Evolutionary conservation across 176 grass and related monocot species (phyloP).

Genomic region (Triticum urartu): DNA sequence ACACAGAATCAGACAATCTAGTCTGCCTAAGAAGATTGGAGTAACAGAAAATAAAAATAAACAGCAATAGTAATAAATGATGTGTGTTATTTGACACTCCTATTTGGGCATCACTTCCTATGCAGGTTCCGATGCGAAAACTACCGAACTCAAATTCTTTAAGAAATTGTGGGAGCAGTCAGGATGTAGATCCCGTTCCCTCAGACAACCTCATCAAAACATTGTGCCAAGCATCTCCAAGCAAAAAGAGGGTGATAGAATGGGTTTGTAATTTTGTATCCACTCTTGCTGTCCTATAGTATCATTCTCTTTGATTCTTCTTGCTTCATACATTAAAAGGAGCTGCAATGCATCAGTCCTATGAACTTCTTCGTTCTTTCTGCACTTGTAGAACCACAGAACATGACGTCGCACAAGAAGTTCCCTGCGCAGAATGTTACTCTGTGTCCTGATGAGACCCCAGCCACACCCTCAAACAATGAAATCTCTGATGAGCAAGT

Average conservation of each 20-base stretch:
- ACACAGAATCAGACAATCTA: not conserved
- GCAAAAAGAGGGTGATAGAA: constrained; percentile 12
- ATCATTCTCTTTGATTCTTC: not conserved
- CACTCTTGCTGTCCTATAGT: not conserved
- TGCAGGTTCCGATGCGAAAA: constrained; percentile 56
- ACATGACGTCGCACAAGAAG: constrained; percentile 26
- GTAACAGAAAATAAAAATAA: not conserved
- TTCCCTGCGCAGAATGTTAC: constrained; percentile 35
- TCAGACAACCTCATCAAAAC: constrained; percentile 31
- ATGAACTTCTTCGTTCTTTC: constrained; percentile 28
- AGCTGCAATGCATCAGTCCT: not conserved
- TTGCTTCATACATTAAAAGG: constrained; percentile 28
- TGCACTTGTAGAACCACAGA: constrained; percentile 44
- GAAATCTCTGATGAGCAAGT: constrained; percentile 36
- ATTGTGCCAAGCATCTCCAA: constrained; percentile 29
- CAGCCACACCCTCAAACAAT: constrained; percentile 35
- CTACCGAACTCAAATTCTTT: constrained; percentile 64
- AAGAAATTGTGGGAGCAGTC: constrained; percentile 62
- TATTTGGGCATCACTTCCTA: constrained; percentile 30
- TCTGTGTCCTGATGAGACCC: constrained; percentile 18
- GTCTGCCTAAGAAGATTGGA: not conserved
- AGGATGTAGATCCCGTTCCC: constrained; percentile 31
- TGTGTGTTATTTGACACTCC: not conserved
- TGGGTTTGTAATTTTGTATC: not conserved
- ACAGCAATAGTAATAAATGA: not conserved